Evolutionary conservation across 139 green algal species (phyloP).

Genomic region (Chlorella ohadii): DNA sequence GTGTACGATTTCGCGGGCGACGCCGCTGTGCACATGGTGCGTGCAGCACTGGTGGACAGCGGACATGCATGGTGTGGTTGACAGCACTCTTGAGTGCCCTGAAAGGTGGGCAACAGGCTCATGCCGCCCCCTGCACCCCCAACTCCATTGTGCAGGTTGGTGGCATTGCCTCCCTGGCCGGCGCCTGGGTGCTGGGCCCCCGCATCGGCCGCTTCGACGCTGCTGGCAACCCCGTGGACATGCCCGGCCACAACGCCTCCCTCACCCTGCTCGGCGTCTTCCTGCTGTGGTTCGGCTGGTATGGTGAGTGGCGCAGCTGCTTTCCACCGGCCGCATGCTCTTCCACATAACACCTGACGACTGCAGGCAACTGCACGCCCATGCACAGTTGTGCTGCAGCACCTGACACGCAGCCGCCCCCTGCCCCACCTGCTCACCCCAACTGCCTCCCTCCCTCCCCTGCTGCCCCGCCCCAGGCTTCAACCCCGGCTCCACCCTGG

Average conservation of each 20-base stretch:
- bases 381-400: too few species aligned
- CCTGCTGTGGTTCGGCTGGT: constrained; percentile 95
- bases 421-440: too few species aligned
- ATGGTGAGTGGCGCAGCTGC: constrained; percentile 50
- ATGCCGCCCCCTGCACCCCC: background rate
- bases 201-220: constrained; percentile 92
- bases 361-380: too few species aligned
- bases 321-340: too few species aligned
- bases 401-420: too few species aligned
- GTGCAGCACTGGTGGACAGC: too few species aligned
- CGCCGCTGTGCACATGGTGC: constrained; percentile 74
- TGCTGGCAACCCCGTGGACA: constrained; percentile 81
- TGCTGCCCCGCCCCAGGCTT: constrained; percentile 34
- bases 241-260: constrained; percentile 82
- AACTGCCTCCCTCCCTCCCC: background rate
- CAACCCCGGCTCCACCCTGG: constrained; percentile 65
- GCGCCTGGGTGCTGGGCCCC: constrained; percentile 85
- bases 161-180: constrained; percentile 85
- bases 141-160: constrained; percentile 50
- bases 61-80: too few species aligned
- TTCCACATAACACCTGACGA: too few species aligned
- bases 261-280: constrained; percentile 78
- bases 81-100: too few species aligned
- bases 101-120: too few species aligned
- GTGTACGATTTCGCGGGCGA: constrained; percentile 70